Percentiles rank a stretch among this genome's conserved stretches.
These are phyloP conservation scores for Nitzschia sp. DNA, from an alignment of 108 stramenopile species.

Conservation along the genomic window DNA sequence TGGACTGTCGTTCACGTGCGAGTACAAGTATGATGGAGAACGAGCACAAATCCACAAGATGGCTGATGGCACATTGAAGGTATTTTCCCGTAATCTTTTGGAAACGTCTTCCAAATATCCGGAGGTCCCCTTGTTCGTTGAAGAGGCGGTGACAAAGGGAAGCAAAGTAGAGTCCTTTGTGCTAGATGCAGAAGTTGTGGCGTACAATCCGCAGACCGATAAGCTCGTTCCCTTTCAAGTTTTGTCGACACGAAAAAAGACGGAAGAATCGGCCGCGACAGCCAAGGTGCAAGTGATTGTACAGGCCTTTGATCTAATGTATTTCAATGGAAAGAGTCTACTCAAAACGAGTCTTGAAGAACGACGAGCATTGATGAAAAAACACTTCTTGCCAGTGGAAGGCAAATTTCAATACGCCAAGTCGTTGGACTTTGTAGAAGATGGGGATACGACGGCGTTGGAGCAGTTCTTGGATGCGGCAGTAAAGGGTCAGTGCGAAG, in stretches of 20 bases:
- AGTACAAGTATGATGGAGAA: constrained; percentile 99
- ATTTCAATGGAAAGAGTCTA: constrained; percentile 93
- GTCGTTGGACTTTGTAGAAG: constrained; percentile 37
- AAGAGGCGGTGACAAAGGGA: constrained; percentile 51
- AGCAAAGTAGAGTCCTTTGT: constrained; percentile 78
- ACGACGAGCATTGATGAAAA: constrained; percentile 80
- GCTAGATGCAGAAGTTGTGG: constrained; percentile 97
- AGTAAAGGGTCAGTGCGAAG: constrained; percentile 98
- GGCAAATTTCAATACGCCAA: constrained; percentile 92
- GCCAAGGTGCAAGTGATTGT: constrained; percentile 97
- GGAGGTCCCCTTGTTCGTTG: constrained; percentile 90
- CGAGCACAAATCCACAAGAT: constrained; percentile 96
- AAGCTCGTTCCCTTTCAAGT: constrained; percentile 87
- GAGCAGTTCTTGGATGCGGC: constrained; percentile 94
- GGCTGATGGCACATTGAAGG: constrained; percentile 77
- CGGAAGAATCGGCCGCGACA: constrained; percentile 78
- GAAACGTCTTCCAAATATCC: constrained; percentile 96
- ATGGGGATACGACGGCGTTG: constrained; percentile 85
- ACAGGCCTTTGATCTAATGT: constrained; percentile 99
- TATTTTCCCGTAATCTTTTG: constrained; percentile 93
- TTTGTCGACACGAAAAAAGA: constrained; percentile 81
- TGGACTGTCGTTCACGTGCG: constrained; percentile 93
- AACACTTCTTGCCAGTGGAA: constrained; percentile 81
- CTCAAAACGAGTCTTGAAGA: constrained; percentile 77
- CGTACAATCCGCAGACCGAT: constrained; percentile 86